Conservation (phyloP, 2,329 filamentous ascomycete species). For the Sclerotinia spermophila region DNA sequence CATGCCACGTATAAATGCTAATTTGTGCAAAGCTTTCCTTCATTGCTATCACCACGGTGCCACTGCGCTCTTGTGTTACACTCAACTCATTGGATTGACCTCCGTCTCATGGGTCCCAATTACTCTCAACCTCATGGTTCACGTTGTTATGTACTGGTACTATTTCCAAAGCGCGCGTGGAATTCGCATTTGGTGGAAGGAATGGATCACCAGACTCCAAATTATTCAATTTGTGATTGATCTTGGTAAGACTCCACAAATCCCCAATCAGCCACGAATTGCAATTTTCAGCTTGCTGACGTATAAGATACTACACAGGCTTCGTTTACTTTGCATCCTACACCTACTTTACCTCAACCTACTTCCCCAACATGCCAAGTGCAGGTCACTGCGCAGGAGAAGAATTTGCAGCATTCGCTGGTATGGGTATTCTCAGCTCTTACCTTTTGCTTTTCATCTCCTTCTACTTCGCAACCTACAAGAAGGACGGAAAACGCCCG, state of each 20-base stretch:
- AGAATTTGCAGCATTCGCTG: conserved; percentile 91
- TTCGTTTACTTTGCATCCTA: conserved; percentile 99
- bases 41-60: conserved; percentile 99
- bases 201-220: conserved; percentile 97
- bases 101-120: conserved; percentile 95
- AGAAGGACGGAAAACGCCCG: conserved; percentile 74
- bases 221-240: conserved; percentile 97
- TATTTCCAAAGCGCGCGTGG: conserved; percentile 99
- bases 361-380: conserved; percentile 83
- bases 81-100: conserved; percentile 88
- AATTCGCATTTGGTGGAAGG: conserved; percentile 98
- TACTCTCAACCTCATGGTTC: conserved; percentile 84
- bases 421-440: conserved; percentile 86
- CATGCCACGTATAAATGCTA: conserved; percentile 31
- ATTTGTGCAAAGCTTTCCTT: conserved; percentile 68
- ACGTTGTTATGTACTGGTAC: conserved; percentile 99
- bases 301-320: conserved; percentile 54
- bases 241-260: conserved; percentile 58
- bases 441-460: conserved; percentile 98
- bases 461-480: conserved; percentile 97
- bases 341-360: conserved; percentile 92
- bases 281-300: conserved; percentile 25
- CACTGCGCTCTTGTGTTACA: conserved; percentile 96
- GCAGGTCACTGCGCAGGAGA: conserved; percentile 85
- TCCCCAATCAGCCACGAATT: not conserved